Base-by-base conservation (phyloP, 192 early-diverging fungal genomes). In the Pilaira anomala region DNA sequence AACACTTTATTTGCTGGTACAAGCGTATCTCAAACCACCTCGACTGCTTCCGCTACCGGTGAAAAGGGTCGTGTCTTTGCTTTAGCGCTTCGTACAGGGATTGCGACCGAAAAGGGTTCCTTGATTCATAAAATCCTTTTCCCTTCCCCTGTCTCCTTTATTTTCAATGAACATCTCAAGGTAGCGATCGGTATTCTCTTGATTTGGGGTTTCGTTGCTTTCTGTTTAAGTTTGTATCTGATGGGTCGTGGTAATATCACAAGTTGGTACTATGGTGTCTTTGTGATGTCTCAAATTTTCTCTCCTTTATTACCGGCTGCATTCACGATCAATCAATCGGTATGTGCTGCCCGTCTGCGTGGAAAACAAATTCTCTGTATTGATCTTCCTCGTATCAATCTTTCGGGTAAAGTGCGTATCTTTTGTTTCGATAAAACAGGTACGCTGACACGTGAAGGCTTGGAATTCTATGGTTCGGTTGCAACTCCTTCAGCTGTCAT, bases 351-450 rank as follows among this genome's bases (percentile, higher is more conserved):
- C 25, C 82, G 88, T 28, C 76, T 91, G 22, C 70, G 78, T 12
- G 64, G 68, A 33, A 81, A 86, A 60, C 71, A 86, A n/a, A 88
- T 91, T 54, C 77, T 83, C 54, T 89, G 88, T 65, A 83, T 90
- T 18, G 88, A 91, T 62, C 76, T 90, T 21, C 82, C 82, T 18
- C 76, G 90, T 41, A 89, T 91, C 66, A 87, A 85, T 19, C 60
- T 90, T 63, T 80, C 85, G 5, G 90, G 86, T 48, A 91, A 91
- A 68, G 86, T 89, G 21, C 84, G 81, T 28, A 79, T 90, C n/a
- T 88, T 89, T 54, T 85, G 83, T 70, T 90, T 90, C 44, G 90
- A 90, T 67, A 90, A 91, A 75, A 88, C 88, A 16, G 89, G 89
- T 28, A 92, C 90, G 18, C 74, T 92, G 49, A 92, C 88, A 3